Base-by-base conservation (phyloP, 2,329 filamentous ascomycete species). In the Dissoconium aciculare region DNA sequence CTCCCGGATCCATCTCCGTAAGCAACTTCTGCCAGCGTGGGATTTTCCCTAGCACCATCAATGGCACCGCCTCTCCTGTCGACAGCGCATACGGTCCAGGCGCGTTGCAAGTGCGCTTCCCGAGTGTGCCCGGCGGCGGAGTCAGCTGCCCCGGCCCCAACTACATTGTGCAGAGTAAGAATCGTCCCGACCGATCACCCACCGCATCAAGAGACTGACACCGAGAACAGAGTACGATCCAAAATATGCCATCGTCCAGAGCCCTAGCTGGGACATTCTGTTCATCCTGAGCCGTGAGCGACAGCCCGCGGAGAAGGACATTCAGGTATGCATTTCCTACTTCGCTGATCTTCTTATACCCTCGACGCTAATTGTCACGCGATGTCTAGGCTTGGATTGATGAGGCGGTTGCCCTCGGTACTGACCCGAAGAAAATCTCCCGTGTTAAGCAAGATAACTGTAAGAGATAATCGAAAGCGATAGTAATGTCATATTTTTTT, bases 81-180 rank as follows among this genome's bases (percentile, higher is more conserved):
- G n/a, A 31, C 33, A 16, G 30, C 32, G n/a, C 17, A 26, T 17
- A 28, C 34, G 5, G 38, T 34, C 2, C 42, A 44, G 41, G 41
- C 23, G 40, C 41, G 3, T 26, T 44, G 17, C 27, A 32, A 17
- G 39, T 44, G 5, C 33, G 37, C n/a, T 42, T 44, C 15, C 37
- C 39, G 9, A 33, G 35, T 5, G 39, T 37, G 27, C n/a, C 35
- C 41, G 15, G 28, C 37, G 17, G 24, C 41, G 8, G 32, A 33
- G n/a, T n/a, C n/a, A n/a, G n/a, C 4, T 44, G 41, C 19, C 41
- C 41, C 5, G 41, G 41, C 5, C 41, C 41, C 4, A 44, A 44
- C 28, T 44, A 42, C 27, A 33, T 32, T 29, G 26, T 28, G 10
- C 23, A 36, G 15, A 14, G 24, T 28, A 25, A 3, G 16, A 5